A percentile compares a stretch with the other conserved stretches of the same genome.
Conservation (phyloP, 768 basidiomycete genomes). For the Suillus spraguei region DNA sequence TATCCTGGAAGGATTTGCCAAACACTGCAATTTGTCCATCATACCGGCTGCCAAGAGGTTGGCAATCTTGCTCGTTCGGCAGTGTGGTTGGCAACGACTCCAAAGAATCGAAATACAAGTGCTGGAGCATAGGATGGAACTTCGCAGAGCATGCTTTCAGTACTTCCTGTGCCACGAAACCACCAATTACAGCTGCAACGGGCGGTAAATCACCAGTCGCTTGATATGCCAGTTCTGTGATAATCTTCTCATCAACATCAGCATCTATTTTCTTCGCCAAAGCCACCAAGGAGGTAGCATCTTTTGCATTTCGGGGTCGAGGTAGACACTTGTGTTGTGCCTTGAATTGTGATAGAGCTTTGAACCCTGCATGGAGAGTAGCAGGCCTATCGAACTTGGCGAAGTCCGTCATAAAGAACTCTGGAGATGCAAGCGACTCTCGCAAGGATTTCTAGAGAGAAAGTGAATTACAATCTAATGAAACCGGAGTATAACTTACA, state of each 20-base stretch:
- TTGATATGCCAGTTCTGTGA: conserved; percentile 88
- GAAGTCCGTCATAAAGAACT: conserved; percentile 94
- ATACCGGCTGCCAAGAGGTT: conserved; percentile 82
- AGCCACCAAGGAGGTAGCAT: conserved; percentile 71
- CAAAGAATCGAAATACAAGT: conserved; percentile 96
- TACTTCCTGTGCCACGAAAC: conserved; percentile 97
- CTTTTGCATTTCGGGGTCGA: conserved; percentile 77
- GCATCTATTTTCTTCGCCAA: conserved; percentile 78
- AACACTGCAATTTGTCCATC: conserved; percentile 97
- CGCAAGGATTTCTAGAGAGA: conserved; percentile 82
- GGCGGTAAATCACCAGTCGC: conserved; percentile 90
- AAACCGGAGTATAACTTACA: conserved; percentile 50
- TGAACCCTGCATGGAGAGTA: conserved; percentile 92
- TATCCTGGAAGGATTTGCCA: conserved; percentile 89
- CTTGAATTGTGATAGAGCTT: conserved; percentile 83
- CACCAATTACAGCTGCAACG: conserved; percentile 91
- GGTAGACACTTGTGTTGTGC: conserved; percentile 70
- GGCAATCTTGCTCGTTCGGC: conserved; percentile 83
- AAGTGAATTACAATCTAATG: conserved; percentile 6
- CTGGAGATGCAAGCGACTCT: conserved; percentile 80
- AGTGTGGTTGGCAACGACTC: conserved; percentile 83
- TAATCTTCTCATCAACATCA: conserved; percentile 78
- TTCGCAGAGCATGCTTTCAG: conserved; percentile 97
- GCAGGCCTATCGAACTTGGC: conserved; percentile 94
- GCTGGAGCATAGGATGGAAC: conserved; percentile 95